Evolutionary conservation across 352 stramenopile species (phyloP), one percentile per base, ranked within the genome.

Genomic region (Pythium periplocum): DNA sequence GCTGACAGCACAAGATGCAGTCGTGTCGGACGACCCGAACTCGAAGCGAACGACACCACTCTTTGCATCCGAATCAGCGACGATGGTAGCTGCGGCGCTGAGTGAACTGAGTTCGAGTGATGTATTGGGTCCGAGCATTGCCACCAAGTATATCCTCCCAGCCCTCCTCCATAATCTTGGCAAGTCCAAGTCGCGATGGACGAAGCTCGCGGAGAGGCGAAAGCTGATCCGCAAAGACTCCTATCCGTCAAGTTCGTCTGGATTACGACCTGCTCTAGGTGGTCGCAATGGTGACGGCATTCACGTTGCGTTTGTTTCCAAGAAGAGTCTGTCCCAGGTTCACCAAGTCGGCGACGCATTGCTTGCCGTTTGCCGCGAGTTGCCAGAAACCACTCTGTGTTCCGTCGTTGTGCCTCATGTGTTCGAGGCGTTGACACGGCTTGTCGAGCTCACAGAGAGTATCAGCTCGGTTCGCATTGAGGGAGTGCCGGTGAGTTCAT

Each of bases 341-440:
- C 78, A 91, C 51, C 68, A 77, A n/a, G 56, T 86, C n/a, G 81
- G 76, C 1, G 78, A 91, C 48, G 68, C 81, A 12, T 45, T 87
- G 10, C 57, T 91, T 6, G 59, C 87, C 37, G 64, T 89, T 12
- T 89, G 78, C 37, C 73, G 72, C 35, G 81, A 89, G 46, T 37
- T 87, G 30, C 68, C 76, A 10, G 63, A 87, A 8, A 73, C 64
- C 12, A 56, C 68, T 4, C 55, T 89, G n/a, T 63, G 57, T 3
- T 67, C 61, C 8, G 68, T 69, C 34, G 55, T 91, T 31, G 59
- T 91, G 10, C 75, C 63, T 9, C 52, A 64, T 42, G 38, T 71
- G 26, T 53, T 59, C n/a, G 52, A 59, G 9, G 54, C 55, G 5
- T 7, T 64, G 4, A 58, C 81, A 7, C 68, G 74, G 4, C 59